Conservation (phyloP, 2,329 filamentous ascomycete genomes). For the Allantophomopsis lycopodina region DNA sequence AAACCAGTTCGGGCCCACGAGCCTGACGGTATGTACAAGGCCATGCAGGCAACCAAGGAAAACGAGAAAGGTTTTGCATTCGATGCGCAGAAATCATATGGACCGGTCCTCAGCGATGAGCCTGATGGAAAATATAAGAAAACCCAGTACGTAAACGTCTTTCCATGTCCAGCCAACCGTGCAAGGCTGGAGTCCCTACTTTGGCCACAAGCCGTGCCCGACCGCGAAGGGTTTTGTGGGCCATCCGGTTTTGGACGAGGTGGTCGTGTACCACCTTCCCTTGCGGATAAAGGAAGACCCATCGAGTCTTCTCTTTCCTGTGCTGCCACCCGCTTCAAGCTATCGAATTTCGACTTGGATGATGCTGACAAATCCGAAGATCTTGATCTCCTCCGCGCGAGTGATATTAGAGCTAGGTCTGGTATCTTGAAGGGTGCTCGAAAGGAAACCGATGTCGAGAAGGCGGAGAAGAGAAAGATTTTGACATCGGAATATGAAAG, state of each 20-base stretch:
- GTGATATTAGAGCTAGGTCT: conserved; percentile 12
- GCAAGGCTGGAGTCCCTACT: too few species aligned
- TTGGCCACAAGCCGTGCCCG: too few species aligned
- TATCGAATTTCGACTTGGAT: too few species aligned
- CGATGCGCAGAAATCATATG: conserved; percentile 4
- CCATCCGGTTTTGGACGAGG: neutral
- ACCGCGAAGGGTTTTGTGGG: neutral
- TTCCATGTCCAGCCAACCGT: too few species aligned
- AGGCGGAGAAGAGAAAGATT: conserved; percentile 10
- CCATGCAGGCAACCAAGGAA: conserved; percentile 17
- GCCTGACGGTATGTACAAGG: conserved; percentile 21
- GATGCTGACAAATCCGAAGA: conserved; percentile 5
- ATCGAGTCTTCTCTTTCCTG: neutral
- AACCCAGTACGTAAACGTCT: too few species aligned
- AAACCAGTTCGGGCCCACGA: conserved; percentile 20
- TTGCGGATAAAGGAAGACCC: neutral
- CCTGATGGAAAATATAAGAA: conserved; percentile 17
- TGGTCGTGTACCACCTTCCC: neutral
- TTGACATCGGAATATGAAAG: conserved; percentile 13
- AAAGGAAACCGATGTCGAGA: conserved; percentile 10
- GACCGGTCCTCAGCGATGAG: conserved; percentile 19
- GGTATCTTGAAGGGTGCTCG: conserved; percentile 5
- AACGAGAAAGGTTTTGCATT: conserved; percentile 15
- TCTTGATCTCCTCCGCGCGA: conserved; percentile 9
- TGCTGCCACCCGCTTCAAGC: too few species aligned